Base-by-base conservation (phyloP, 345 rosid genomes). In the Aurinia saxatilis region DNA sequence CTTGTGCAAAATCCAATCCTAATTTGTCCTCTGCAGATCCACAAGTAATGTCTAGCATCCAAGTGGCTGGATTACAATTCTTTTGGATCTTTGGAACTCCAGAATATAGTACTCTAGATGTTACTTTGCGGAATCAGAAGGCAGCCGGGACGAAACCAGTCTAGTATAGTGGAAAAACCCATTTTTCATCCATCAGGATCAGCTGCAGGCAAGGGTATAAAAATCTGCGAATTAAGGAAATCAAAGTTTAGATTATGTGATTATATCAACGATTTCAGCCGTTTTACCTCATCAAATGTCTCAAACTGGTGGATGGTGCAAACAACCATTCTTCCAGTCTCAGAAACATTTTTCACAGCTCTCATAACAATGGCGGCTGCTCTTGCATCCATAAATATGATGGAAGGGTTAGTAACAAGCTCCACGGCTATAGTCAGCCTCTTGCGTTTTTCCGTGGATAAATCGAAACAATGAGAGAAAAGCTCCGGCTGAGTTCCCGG, bases 21-120 rank as follows among this genome's bases (percentile, higher is more conserved):
- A 74, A 76, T 34, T 57, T 65, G 5, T 65, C 60, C 59, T 84
- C 86, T 27, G 61, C 2, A 23, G 81, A 78, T 39, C 73, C 65
- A 61, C 73, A 67, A 27, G 86, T 76, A 63, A 80, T 73, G 16
- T 84, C 90, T 42, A 84, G 70, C 79, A 84, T 78, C 90, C 90
- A 84, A 11, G 90, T 84, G 38, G 87, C 81, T 18, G 90, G 90
- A 56, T 80, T 84, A 45, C 67, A 76, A 29, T 78, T 78, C 6
- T 65, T 74, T 74, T 74, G 67, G 61, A 84, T 78, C 45, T 77
- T 77, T 13, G 78, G 84, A 31, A 76, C 72, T 49, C 90, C 82
- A 10, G 74, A 66, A 36, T 8, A 5, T 25, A 41, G 13, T 57
- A 7, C 38, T 34, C 60, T 42, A 50, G 9, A 13, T 16, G 10